A percentile compares a stretch with the other conserved stretches of the same genome.
Evolutionary conservation across 768 basidiomycete genomes (phyloP).

Genomic region (Tremella yokohamensis): DNA sequence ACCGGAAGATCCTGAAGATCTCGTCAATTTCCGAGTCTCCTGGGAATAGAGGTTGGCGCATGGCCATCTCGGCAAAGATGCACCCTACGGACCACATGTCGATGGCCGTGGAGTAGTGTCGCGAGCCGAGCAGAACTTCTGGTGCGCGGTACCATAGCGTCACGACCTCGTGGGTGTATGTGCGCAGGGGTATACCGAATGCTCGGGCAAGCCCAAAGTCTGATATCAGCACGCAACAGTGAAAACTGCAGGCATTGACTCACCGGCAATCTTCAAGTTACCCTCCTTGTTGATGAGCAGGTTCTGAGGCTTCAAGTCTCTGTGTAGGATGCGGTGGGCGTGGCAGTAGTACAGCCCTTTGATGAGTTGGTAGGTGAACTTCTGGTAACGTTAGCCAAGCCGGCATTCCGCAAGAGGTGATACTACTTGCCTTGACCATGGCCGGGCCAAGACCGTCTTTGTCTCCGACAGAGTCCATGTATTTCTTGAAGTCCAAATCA

Average conservation of each 20-base stretch:
- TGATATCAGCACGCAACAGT: constrained; percentile 14
- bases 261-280: constrained; percentile 80
- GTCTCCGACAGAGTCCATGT: constrained; percentile 84
- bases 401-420: constrained; percentile 1
- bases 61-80: constrained; percentile 98
- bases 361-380: constrained; percentile 91
- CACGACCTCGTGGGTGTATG: constrained; percentile 99
- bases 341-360: constrained; percentile 92
- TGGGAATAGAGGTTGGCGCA: constrained; percentile 87
- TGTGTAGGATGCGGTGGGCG: constrained; percentile 90
- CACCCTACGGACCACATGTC: constrained; percentile 99
- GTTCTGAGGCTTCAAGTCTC: constrained; percentile 95
- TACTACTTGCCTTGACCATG: constrained; percentile 72
- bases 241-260: constrained; percentile 10
- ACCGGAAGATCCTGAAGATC: constrained; percentile 99
- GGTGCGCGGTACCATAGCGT: constrained; percentile 99
- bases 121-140: constrained; percentile 89
- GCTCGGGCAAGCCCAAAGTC: constrained; percentile 95
- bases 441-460: constrained; percentile 60
- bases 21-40: constrained; percentile 99
- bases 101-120: constrained; percentile 94
- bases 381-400: constrained; percentile 57
- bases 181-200: constrained; percentile 96
- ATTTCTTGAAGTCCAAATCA: constrained; percentile 92
- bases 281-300: constrained; percentile 81